A percentile compares a stretch with the other conserved stretches of the same genome.
phyloP scores from a whole-genome alignment of 371 early-diverging fungal species.

The Mucor saturninus region DNA sequence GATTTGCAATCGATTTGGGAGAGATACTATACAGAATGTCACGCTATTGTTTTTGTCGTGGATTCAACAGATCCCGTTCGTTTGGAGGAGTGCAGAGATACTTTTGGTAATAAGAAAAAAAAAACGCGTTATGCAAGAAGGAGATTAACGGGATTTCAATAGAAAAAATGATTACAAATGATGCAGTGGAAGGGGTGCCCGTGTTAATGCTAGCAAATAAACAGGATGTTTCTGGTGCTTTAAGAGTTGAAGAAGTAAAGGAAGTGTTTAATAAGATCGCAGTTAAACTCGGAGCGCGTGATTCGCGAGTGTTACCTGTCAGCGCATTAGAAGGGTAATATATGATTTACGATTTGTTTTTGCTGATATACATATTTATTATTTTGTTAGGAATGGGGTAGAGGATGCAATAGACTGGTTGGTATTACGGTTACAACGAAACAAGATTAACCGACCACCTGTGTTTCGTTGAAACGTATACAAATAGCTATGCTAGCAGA shows the following conservation, averaged over 20 bases:
- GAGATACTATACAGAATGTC: conserved; percentile 92
- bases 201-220: conserved; percentile 95
- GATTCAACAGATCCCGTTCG: conserved; percentile 84
- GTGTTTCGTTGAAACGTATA: conserved; percentile 49
- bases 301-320: conserved; percentile 71
- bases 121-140: neutral
- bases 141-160: neutral
- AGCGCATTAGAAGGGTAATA: conserved; percentile 84
- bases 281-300: conserved; percentile 75
- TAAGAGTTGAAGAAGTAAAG: conserved; percentile 86
- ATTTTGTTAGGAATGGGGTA: conserved; percentile 71
- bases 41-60: conserved; percentile 92
- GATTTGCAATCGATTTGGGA: conserved; percentile 92
- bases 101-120: conserved; percentile 68
- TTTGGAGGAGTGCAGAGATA: conserved; percentile 79
- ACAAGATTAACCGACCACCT: conserved; percentile 82
- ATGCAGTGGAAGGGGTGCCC: conserved; percentile 86
- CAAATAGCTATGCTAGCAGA: conserved; percentile 5
- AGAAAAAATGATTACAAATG: conserved; percentile 77
- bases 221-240: conserved; percentile 77
- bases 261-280: conserved; percentile 92
- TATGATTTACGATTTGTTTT: neutral
- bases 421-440: conserved; percentile 70
- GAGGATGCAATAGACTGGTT: conserved; percentile 90
- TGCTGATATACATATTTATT: neutral